Evolutionary conservation across 1,284 basidiomycete genomes (phyloP).

Genomic region (Apiotrichum brassicae): DNA sequence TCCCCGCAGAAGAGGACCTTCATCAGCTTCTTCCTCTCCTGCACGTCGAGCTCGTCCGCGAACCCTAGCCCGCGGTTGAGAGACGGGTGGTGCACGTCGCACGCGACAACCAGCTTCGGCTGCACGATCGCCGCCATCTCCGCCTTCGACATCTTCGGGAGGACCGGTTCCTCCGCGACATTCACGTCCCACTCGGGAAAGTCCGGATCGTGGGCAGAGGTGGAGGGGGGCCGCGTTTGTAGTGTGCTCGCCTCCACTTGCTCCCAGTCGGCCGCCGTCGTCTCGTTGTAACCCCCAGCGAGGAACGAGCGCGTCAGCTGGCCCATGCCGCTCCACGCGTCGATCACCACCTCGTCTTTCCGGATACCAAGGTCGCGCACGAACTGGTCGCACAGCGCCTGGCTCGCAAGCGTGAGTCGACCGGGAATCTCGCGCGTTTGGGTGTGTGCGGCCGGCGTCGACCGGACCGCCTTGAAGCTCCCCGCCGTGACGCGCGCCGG

Average conservation of each 20-base stretch:
- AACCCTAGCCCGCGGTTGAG: conserved; percentile 21
- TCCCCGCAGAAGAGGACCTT: neutral
- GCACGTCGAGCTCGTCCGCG: neutral
- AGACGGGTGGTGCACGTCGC: conserved; percentile 23
- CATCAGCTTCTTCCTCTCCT: neutral
- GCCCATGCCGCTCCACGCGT: conserved; percentile 30
- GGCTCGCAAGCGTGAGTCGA: conserved; percentile 26
- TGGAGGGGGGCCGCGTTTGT: too few relatives aligned
- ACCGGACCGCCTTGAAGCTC: too few relatives aligned
- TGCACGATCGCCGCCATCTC: neutral
- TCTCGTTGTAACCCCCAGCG: conserved; percentile 23
- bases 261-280: conserved; percentile 11
- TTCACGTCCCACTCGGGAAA: conserved; percentile 11
- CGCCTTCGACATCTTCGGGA: neutral
- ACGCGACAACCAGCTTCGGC: conserved; percentile 25
- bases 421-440: conserved; percentile 6
- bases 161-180: neutral
- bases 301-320: conserved; percentile 31
- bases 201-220: neutral
- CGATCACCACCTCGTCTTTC: conserved; percentile 33
- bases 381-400: conserved; percentile 25
- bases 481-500: neutral
- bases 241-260: conserved; percentile 8
- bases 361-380: conserved; percentile 30
- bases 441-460: too few relatives aligned